phyloP scores from a whole-genome alignment of 139 green algal species.

The Chlorella sp. region DNA sequence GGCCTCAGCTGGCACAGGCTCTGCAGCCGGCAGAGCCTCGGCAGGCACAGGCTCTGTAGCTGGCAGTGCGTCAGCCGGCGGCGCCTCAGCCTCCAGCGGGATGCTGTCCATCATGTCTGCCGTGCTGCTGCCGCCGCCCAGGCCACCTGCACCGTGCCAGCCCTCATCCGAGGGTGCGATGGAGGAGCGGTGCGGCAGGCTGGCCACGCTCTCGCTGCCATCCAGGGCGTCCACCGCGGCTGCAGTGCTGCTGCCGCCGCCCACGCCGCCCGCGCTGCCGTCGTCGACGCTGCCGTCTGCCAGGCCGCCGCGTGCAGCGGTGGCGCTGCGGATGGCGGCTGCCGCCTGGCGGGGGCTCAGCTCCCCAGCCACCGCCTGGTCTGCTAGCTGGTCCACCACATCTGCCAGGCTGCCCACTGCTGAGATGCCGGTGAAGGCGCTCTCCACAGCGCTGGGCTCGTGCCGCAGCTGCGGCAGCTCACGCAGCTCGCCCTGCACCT shows the following conservation, averaged over 20 bases:
- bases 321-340: conserved; percentile 31
- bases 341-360: conserved; percentile 21
- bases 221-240: no score
- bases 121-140: no score
- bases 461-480: not conserved
- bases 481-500: conserved; percentile 2
- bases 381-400: conserved; percentile 16
- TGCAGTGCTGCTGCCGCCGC: no score
- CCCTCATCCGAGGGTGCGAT: no score
- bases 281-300: not conserved
- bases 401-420: conserved; percentile 14
- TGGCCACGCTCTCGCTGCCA: no score
- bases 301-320: not conserved
- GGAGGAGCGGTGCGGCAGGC: no score
- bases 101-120: conserved; percentile 3
- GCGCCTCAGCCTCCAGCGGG: not conserved
- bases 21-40: no score
- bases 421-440: conserved; percentile 13
- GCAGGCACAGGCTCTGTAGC: no score
- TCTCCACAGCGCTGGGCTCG: conserved; percentile 21
- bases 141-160: no score
- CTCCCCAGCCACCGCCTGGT: conserved; percentile 15
- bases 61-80: not conserved
- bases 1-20: no score
- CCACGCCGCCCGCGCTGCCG: no score